phyloP scores from a whole-genome alignment of 1,139 yeast genomes.

The Yamadazyma atmosphaerica region DNA sequence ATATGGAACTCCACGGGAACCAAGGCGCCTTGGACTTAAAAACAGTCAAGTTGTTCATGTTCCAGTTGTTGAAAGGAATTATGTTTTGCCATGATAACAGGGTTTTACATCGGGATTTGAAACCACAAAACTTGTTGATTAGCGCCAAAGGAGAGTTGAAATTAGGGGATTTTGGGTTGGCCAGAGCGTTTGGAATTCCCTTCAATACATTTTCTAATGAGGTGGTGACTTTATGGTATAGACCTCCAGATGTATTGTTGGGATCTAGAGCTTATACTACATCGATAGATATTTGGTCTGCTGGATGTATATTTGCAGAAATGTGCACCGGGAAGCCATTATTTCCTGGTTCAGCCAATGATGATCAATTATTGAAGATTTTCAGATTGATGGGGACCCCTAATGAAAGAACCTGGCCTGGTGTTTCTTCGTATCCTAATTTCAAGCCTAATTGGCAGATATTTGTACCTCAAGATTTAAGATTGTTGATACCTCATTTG shows the following conservation, averaged over 20 bases:
- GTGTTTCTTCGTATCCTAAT: slow-evolving; percentile 81
- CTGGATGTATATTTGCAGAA: slow-evolving; percentile 97
- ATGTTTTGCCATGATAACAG: slow-evolving; percentile 94
- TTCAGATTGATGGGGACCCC: slow-evolving; percentile 97
- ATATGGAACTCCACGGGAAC: slow-evolving; percentile 88
- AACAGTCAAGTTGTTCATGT: slow-evolving; percentile 87
- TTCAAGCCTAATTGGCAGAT: slow-evolving; percentile 78
- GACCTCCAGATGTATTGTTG: slow-evolving; percentile 95
- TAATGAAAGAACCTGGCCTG: slow-evolving; percentile 94
- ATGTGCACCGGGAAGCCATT: slow-evolving; percentile 98
- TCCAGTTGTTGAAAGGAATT: slow-evolving; percentile 85
- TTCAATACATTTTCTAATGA: slow-evolving; percentile 96
- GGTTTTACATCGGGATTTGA: slow-evolving; percentile 91
- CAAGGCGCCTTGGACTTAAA: slow-evolving; percentile 79
- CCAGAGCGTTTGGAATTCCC: slow-evolving; percentile 97
- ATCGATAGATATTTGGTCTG: slow-evolving; percentile 97
- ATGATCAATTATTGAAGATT: slow-evolving; percentile 86
- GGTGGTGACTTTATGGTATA: slow-evolving; percentile 96
- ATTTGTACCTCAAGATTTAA: slow-evolving; percentile 81
- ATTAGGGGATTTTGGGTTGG: slow-evolving; percentile 96
- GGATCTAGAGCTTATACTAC: slow-evolving; percentile 96
- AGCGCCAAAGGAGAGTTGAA: slow-evolving; percentile 87
- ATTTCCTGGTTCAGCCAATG: slow-evolving; percentile 95
- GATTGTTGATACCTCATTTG: slow-evolving; percentile 71
- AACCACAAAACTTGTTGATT: slow-evolving; percentile 91